Conservation (phyloP, 352 stramenopile species). For the Albugo candida region DNA sequence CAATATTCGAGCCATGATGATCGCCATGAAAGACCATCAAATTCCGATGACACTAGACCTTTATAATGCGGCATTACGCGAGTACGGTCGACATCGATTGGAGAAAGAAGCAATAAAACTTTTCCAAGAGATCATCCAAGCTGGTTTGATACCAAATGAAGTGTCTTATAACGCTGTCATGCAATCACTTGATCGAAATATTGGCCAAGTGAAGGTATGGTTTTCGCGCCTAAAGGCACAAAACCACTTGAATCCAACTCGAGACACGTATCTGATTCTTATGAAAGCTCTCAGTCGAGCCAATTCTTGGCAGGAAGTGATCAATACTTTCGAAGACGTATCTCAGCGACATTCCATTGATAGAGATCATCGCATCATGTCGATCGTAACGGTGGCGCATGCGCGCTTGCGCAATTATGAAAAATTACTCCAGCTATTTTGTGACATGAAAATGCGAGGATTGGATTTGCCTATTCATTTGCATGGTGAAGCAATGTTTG, state of each 20-base stretch:
- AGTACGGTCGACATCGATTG: conserved; percentile 22
- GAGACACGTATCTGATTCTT: no score
- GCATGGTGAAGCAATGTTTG: conserved; percentile 45
- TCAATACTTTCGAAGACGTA: no score
- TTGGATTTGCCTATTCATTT: conserved; percentile 45
- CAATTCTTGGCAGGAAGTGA: no score
- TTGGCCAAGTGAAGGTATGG: conserved; percentile 17
- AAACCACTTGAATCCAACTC: no score
- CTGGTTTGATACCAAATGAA: conserved; percentile 19
- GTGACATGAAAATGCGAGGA: conserved; percentile 46
- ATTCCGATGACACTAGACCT: conserved; percentile 19
- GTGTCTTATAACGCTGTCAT: conserved; percentile 37
- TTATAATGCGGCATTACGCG: conserved; percentile 47
- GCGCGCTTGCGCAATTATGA: conserved; percentile 19
- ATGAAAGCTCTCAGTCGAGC: no score
- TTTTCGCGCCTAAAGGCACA: no score
- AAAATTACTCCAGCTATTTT: conserved; percentile 45
- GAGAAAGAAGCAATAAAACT: conserved; percentile 19
- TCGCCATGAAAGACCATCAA: conserved; percentile 21
- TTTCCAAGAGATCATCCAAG: conserved; percentile 20
- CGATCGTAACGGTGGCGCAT: conserved; percentile 37
- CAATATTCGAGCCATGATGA: conserved; percentile 23
- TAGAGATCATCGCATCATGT: conserved; percentile 32
- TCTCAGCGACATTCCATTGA: conserved; percentile 19
- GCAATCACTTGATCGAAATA: conserved; percentile 10